Evolutionary conservation across 2,329 filamentous ascomycete genomes (phyloP), one percentile per base, ranked within the genome.

Genomic region (Fusarium scirpi): DNA sequence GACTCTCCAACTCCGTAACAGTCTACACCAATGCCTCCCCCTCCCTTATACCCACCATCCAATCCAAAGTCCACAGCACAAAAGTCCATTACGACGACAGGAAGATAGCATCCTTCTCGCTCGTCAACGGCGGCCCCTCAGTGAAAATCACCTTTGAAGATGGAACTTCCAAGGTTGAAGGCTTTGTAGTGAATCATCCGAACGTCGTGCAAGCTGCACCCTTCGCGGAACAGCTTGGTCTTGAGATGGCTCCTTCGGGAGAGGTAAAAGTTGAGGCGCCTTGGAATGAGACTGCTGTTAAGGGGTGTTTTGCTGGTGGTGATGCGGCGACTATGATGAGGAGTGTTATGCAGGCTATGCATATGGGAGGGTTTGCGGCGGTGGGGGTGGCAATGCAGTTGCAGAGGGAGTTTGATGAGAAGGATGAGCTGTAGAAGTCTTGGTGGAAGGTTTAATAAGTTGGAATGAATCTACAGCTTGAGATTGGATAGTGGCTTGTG

Each of bases 271-370:
- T 77, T 1, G 77, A 76, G 22, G 67, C 74, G 3, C 85, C 85
- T 38, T 85, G 87, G 70, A 79, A 83, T 43, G 80, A 83, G 73
- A 87, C 86, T 6, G 85, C 75, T 57, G 80, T 87, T 1, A 75
- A 77, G 4, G 87, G 87, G 0, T 83, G 86, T 5, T 88, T 85
- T 76, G 86, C 86, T 0, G 85, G 80, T 2, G 87, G 87, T 0
- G 87, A 90, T 75, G 83, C 80, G 55, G 77, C 76, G 13, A 77
- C 76, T 12, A 63, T 71, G 61, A 70, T 80, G 51, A 78, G 72
- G 69, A 74, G 72, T 7, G 77, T 75, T 1, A 24, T 76, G 27
- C 63, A 74, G 62, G 80, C 79, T 1, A 59, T 74, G 55, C 40
- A 72, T 6, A 77, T 73, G 73, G 79, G 79, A 0, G 64, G 62